A percentile compares a stretch with the other conserved stretches of the same genome.
phyloP scores from a whole-genome alignment of 305 asterid species.

The Salvia sclarea region DNA sequence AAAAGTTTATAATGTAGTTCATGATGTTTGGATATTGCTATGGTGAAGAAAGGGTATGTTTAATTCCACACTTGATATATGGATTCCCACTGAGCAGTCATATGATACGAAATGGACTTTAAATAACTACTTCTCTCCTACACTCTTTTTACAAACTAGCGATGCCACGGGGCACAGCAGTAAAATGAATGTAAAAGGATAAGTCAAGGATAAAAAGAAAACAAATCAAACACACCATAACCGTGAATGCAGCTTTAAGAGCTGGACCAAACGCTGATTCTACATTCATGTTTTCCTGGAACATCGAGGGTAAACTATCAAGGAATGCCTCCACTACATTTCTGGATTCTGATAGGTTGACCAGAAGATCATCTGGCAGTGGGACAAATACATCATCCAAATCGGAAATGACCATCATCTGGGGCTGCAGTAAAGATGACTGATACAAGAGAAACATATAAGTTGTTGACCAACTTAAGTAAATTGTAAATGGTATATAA shows the following conservation, averaged over 20 bases:
- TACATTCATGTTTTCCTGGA: slow-evolving; percentile 72
- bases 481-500: slow-evolving; percentile 21
- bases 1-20: neutral
- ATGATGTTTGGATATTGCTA: neutral
- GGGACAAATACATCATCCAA: slow-evolving; percentile 88
- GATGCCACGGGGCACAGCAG: too few species aligned
- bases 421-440: slow-evolving; percentile 91
- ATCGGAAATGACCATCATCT: slow-evolving; percentile 96
- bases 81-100: neutral
- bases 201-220: slow-evolving; percentile 21
- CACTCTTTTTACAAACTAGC: neutral
- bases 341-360: slow-evolving; percentile 89
- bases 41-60: neutral
- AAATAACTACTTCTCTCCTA: neutral
- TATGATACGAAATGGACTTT: neutral
- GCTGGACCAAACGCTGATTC: slow-evolving; percentile 99
- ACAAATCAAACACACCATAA: slow-evolving; percentile 64
- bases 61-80: neutral
- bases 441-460: slow-evolving; percentile 47
- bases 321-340: slow-evolving; percentile 82
- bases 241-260: slow-evolving; percentile 79
- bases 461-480: slow-evolving; percentile 31
- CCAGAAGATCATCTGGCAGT: slow-evolving; percentile 90
- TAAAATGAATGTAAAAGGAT: slow-evolving; percentile 2
- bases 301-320: slow-evolving; percentile 84